Evolutionary conservation across 1,284 basidiomycete species (phyloP).

Genomic region (Sparassis latifolia): DNA sequence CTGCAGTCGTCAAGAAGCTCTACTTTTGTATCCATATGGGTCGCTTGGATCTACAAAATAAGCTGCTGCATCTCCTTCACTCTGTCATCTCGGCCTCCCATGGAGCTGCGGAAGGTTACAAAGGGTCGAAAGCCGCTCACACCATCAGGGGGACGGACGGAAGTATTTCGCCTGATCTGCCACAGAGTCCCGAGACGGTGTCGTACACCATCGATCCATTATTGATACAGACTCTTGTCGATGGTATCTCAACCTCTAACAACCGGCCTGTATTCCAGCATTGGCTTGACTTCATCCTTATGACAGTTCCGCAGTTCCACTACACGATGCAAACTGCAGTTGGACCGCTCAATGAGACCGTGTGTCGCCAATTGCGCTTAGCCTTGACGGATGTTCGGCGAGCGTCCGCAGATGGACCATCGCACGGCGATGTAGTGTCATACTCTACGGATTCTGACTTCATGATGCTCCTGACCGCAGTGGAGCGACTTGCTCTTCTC

Average conservation of each 20-base stretch:
- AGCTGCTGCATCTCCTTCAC: slow-evolving; percentile 87
- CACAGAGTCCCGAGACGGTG: slow-evolving; percentile 15
- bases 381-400: slow-evolving; percentile 52
- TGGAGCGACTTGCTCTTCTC: slow-evolving; percentile 75
- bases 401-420: slow-evolving; percentile 30
- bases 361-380: slow-evolving; percentile 69
- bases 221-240: slow-evolving; percentile 72
- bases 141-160: slow-evolving; percentile 18
- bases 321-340: slow-evolving; percentile 62
- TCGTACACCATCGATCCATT: slow-evolving; percentile 56
- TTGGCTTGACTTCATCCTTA: slow-evolving; percentile 95
- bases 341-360: slow-evolving; percentile 74
- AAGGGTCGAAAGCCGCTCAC: slow-evolving; percentile 5
- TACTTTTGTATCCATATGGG: slow-evolving; percentile 65
- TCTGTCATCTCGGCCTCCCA: slow-evolving; percentile 64
- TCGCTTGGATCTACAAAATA: slow-evolving; percentile 83
- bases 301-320: slow-evolving; percentile 82
- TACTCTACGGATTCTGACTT: slow-evolving; percentile 77
- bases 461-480: slow-evolving; percentile 73
- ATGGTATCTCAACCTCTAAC: slow-evolving; percentile 64
- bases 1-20: slow-evolving; percentile 68
- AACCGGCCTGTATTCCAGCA: slow-evolving; percentile 85
- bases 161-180: slow-evolving; percentile 12
- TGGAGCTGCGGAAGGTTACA: slow-evolving; percentile 10
- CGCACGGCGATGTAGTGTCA: slow-evolving; percentile 34